These are phyloP conservation scores for Colletotrichum gloeosporioides DNA, from an alignment of 2,329 filamentous ascomycete species.

Conservation along the genomic window DNA sequence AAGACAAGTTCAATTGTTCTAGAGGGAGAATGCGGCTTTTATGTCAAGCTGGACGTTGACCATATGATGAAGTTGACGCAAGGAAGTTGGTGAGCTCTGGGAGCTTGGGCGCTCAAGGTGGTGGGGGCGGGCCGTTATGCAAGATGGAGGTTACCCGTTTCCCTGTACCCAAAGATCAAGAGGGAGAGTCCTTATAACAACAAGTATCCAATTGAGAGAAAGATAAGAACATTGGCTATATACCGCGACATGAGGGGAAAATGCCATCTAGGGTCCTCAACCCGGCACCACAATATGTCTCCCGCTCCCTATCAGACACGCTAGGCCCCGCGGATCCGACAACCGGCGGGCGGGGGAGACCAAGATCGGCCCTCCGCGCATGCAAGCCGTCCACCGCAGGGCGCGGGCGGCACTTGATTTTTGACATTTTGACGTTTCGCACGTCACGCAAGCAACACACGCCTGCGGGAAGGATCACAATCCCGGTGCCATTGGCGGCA, in stretches of 20 bases:
- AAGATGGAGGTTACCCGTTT: not conserved
- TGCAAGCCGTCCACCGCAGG: not conserved
- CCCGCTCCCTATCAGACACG: not conserved
- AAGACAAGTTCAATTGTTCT: accelerated
- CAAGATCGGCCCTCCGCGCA: not conserved
- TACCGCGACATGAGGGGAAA: not conserved
- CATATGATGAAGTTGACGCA: not conserved
- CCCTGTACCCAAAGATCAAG: not conserved
- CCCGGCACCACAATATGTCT: not conserved
- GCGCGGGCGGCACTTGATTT: not conserved
- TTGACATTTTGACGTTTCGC: not conserved
- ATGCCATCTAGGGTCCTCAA: not conserved
- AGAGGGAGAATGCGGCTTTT: not conserved
- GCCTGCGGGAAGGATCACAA: not conserved
- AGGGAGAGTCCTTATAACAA: accelerated
- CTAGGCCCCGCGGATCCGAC: not conserved
- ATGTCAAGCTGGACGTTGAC: not conserved
- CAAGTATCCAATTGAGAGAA: not conserved
- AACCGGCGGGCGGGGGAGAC: not conserved
- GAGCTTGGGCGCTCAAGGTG: not conserved
- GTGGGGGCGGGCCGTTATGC: not conserved
- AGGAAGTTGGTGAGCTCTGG: not conserved
- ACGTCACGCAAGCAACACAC: not conserved
- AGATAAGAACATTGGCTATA: not conserved
- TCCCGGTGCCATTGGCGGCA: not conserved